Evolutionary conservation across 306 rosid species (phyloP).

Genomic region (Sicyos edulis): DNA sequence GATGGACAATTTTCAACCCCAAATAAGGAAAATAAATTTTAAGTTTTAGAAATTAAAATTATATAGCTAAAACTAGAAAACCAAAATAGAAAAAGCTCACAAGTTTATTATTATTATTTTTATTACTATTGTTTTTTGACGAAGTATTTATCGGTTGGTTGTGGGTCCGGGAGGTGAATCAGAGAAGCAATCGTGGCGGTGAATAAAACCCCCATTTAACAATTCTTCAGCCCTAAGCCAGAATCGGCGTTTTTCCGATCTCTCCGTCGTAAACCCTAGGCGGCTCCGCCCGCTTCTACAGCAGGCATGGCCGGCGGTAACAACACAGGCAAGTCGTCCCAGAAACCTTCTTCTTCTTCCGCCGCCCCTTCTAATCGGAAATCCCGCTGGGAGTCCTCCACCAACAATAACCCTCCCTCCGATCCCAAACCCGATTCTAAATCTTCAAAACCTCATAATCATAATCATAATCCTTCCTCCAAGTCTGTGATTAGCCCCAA

Average conservation of each 20-base stretch:
- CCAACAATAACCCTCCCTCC: conserved; percentile 31
- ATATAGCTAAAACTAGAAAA: too few species aligned
- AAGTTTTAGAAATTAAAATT: too few species aligned
- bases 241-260: background rate
- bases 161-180: conserved; percentile 2
- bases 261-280: conserved; percentile 17
- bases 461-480: conserved; percentile 24
- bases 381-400: conserved; percentile 71
- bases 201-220: background rate
- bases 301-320: conserved; percentile 73
- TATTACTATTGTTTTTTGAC: too few species aligned
- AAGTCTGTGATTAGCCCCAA: conserved; percentile 35
- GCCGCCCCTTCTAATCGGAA: conserved; percentile 51
- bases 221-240: background rate
- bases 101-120: too few species aligned
- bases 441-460: conserved; percentile 31
- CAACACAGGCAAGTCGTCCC: conserved; percentile 35
- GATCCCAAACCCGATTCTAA: conserved; percentile 33
- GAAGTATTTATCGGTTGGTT: background rate
- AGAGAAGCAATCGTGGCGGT: background rate
- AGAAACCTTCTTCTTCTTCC: conserved; percentile 39
- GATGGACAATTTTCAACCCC: too few species aligned
- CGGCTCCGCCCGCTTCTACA: background rate
- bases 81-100: too few species aligned
- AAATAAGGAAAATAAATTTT: too few species aligned